Evolutionary conservation across 2,329 filamentous ascomycete genomes (phyloP), one percentile per base, ranked within the genome.

Genomic region (Pyricularia grisea): DNA sequence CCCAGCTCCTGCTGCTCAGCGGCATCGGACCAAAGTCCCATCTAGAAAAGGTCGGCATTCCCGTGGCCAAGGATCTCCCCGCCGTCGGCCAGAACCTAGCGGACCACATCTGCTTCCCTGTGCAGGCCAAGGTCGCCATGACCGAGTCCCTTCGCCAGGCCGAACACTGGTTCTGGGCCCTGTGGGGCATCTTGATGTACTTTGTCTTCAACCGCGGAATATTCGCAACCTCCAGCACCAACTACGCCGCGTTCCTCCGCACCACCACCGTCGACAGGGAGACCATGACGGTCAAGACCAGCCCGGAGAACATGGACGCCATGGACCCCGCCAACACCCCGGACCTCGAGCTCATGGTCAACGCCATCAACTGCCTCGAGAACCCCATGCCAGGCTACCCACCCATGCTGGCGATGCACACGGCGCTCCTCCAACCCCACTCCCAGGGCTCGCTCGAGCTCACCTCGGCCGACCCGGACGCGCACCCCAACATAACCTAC

Each of bases 301-400:
- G 10, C 66, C 68, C 10, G 10, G 63, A 12, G 67, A 73, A 71
- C 66, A 72, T 73, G 60, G 72, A 77, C 61, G 69, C 69, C 4
- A 60, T 68, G 3, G 61, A 58, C 1, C 69, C 73, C 2, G 65
- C 68, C 27, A 77, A 78, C 67, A 28, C 76, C 0, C 76, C 76
- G 1, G 74, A 79, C 23, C 65, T 76, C 27, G 77, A 79, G 68
- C 70, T 78, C 63, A 75, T 77, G 50, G 75, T 78, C 28, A 81
- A 78, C 70, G 75, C 77, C 4, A 77, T 81, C 60, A 80, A 79
- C 70, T 70, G 73, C 0, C 71, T 82, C 10, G 72, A 76, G 27
- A 79, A 80, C 1, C 75, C 76, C 36, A 75, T 77, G 36, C 70
- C 71, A 0, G 72, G 72, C 23, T 71, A 72, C 17, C 30, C 65